Percentiles rank a stretch among this genome's conserved stretches.
These are phyloP conservation scores for Aspergillus neotritici DNA, from an alignment of 2,329 filamentous ascomycete genomes.

Conservation along the genomic window DNA sequence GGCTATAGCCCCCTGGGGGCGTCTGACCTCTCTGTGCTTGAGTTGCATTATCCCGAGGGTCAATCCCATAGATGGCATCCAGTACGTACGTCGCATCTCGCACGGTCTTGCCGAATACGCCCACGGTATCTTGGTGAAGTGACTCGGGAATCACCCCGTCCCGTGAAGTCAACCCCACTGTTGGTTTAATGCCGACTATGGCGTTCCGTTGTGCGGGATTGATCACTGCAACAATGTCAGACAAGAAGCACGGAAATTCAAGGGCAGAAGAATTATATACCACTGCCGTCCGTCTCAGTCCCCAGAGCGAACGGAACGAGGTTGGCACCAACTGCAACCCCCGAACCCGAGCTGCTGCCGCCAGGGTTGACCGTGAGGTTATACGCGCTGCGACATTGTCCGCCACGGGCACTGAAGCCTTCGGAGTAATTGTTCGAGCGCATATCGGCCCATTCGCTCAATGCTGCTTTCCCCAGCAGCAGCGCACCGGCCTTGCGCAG, in stretches of 20 bases:
- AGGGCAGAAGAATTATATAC: conserved; percentile 21
- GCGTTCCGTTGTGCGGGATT: conserved; percentile 64
- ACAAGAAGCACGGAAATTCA: background rate
- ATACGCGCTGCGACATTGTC: conserved; percentile 61
- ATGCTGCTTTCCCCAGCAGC: conserved; percentile 63
- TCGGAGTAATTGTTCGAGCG: conserved; percentile 61
- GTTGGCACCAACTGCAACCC: conserved; percentile 59
- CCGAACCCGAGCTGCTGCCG: conserved; percentile 63
- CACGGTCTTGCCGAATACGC: conserved; percentile 62
- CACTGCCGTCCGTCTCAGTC: conserved; percentile 67
- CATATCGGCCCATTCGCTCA: conserved; percentile 73
- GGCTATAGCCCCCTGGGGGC: conserved; percentile 52
- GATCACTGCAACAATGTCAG: conserved; percentile 47
- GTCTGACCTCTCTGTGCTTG: conserved; percentile 51
- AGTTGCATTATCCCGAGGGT: conserved; percentile 62
- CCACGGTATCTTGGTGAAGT: conserved; percentile 63
- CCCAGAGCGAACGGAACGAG: conserved; percentile 60
- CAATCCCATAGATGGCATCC: conserved; percentile 62
- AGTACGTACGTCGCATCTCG: conserved; percentile 62
- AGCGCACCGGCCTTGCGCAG: conserved; percentile 62
- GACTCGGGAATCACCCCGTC: conserved; percentile 60
- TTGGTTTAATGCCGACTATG: conserved; percentile 70
- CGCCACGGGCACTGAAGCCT: conserved; percentile 60
- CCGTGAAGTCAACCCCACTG: conserved; percentile 65
- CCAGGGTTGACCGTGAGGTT: conserved; percentile 64